Evolutionary conservation across 495 filamentous ascomycete genomes (phyloP).

Genomic region (Neurospora discreta): DNA sequence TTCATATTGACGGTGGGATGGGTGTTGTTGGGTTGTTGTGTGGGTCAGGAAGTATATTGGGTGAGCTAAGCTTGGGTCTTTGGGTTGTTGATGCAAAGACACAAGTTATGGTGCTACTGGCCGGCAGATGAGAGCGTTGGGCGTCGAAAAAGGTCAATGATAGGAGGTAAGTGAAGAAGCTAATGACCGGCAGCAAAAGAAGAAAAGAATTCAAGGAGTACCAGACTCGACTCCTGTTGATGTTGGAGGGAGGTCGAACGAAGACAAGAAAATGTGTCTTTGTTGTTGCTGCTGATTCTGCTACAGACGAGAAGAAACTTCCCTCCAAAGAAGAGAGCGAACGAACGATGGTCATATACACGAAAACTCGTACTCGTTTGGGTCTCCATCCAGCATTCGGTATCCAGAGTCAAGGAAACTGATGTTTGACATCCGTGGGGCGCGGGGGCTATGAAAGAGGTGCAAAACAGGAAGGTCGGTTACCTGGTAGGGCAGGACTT

Average conservation of each 20-base stretch:
- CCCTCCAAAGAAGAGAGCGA: background rate
- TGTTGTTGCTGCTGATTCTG: background rate
- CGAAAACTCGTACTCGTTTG: background rate
- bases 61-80: background rate
- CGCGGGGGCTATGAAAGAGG: background rate
- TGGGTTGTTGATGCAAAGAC: background rate
- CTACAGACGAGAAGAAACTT: background rate
- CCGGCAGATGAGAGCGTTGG: background rate
- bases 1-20: background rate
- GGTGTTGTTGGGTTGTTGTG: background rate
- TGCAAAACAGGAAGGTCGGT: background rate
- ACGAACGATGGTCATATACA: background rate
- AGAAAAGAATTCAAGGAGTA: background rate
- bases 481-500: background rate
- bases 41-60: background rate
- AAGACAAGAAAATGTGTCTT: background rate
- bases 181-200: background rate
- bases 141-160: background rate
- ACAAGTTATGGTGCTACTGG: background rate
- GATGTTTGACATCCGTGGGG: background rate
- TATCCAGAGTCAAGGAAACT: background rate
- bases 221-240: background rate
- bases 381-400: background rate
- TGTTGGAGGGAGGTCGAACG: background rate
- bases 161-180: background rate